Percentiles rank a stretch among this genome's conserved stretches.
Conservation (phyloP, 2,329 filamentous ascomycete species). For the Claviceps digitariae region DNA sequence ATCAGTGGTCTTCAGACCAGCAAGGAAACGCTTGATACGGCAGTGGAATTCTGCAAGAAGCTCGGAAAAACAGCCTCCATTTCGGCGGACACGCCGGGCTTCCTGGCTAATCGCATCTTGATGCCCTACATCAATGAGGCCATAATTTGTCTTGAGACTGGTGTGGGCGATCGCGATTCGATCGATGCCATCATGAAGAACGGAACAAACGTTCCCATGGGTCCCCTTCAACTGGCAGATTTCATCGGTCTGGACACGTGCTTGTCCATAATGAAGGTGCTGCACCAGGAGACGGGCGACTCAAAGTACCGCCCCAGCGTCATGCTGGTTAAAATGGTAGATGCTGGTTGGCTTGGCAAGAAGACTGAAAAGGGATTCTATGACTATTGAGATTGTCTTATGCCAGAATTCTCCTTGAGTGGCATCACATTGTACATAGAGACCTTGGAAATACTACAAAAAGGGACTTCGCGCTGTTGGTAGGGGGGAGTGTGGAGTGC, state of each 20-base stretch:
- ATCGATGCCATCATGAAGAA: slow-evolving; percentile 99
- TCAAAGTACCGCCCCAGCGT: slow-evolving; percentile 90
- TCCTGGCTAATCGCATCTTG: slow-evolving; percentile 88
- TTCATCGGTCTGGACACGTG: slow-evolving; percentile 97
- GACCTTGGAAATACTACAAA: not conserved
- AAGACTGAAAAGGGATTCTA: slow-evolving; percentile 96
- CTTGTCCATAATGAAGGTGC: slow-evolving; percentile 89
- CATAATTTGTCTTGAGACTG: slow-evolving; percentile 88
- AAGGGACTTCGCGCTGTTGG: not conserved
- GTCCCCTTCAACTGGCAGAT: slow-evolving; percentile 81
- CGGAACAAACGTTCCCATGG: slow-evolving; percentile 97
- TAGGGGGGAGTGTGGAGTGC: not conserved
- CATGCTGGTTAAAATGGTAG: slow-evolving; percentile 85
- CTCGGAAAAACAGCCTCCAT: slow-evolving; percentile 90
- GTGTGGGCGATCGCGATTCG: slow-evolving; percentile 74
- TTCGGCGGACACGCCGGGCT: slow-evolving; percentile 82
- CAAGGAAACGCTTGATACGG: slow-evolving; percentile 63
- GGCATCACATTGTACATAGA: not conserved
- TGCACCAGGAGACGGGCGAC: slow-evolving; percentile 84
- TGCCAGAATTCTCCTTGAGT: not conserved
- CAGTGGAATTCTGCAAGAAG: slow-evolving; percentile 70
- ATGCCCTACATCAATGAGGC: slow-evolving; percentile 99
- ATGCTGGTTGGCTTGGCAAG: slow-evolving; percentile 95
- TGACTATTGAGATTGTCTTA: slow-evolving; percentile 46
- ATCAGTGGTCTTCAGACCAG: slow-evolving; percentile 91